phyloP scores from a whole-genome alignment of 768 basidiomycete genomes.

The Agaricus sinodeliciosus region DNA sequence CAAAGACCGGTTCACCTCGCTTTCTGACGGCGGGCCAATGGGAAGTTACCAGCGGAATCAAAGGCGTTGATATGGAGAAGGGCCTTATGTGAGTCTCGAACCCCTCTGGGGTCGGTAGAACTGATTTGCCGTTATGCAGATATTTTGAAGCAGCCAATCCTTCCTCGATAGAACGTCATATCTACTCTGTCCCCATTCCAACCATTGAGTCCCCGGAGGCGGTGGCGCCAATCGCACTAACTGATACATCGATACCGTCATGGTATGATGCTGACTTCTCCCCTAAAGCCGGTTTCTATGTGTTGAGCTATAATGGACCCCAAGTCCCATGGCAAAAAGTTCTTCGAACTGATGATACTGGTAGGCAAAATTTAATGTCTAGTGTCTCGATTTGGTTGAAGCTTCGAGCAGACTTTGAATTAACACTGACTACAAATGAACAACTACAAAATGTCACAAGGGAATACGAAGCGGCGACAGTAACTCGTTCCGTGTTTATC shows the following conservation, averaged over 20 bases:
- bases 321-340: constrained; percentile 85
- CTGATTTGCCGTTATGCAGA: constrained; percentile 31
- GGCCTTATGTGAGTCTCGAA: constrained; percentile 66
- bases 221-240: constrained; percentile 41
- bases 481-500: constrained; percentile 63
- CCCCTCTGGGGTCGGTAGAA: background rate
- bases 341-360: constrained; percentile 40
- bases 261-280: constrained; percentile 74
- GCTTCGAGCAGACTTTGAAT: constrained; percentile 44
- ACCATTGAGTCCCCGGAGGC: constrained; percentile 27
- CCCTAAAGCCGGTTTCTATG: constrained; percentile 79
- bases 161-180: constrained; percentile 72
- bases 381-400: background rate
- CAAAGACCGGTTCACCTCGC: constrained; percentile 56
- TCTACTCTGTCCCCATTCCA: constrained; percentile 78
- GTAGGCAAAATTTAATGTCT: constrained; percentile 20
- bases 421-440: constrained; percentile 67
- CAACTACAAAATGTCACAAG: constrained; percentile 54
- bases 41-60: constrained; percentile 80
- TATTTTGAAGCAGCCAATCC: constrained; percentile 88
- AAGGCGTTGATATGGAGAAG: constrained; percentile 60
- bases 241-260: constrained; percentile 45
- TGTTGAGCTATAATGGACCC: constrained; percentile 76
- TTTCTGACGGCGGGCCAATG: constrained; percentile 86
- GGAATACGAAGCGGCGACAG: constrained; percentile 66